Conservation (phyloP, 352 stramenopile genomes). For the Thraustochytrium sp. region DNA sequence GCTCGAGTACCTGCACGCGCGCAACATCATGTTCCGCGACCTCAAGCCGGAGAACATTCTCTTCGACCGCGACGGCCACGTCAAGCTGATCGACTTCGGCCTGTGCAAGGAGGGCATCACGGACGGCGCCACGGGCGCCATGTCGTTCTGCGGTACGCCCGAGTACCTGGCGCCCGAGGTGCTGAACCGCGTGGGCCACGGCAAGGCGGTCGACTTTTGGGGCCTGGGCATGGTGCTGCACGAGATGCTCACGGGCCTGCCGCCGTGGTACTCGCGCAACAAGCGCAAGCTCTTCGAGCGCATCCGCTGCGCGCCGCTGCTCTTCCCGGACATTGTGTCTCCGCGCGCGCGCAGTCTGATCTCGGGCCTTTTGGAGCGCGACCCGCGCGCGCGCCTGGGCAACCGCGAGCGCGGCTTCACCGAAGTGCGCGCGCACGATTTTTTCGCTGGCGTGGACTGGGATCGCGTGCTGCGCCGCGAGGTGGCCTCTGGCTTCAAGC, state of each 20-base stretch:
- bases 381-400: conserved; percentile 47
- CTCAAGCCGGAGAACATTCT: conserved; percentile 95
- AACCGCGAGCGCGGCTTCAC: not conserved
- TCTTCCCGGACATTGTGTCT: conserved; percentile 70
- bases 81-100: conserved; percentile 96
- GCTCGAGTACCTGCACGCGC: conserved; percentile 87
- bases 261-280: conserved; percentile 84
- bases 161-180: conserved; percentile 80
- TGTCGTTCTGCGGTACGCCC: conserved; percentile 76
- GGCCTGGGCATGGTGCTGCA: conserved; percentile 84
- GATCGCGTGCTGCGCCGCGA: conserved; percentile 65
- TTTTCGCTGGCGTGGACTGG: conserved; percentile 80
- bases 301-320: conserved; percentile 77
- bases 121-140: conserved; percentile 62
- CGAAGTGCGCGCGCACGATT: conserved; percentile 77
- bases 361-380: conserved; percentile 42
- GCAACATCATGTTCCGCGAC: conserved; percentile 92
- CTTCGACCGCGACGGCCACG: conserved; percentile 78
- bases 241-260: conserved; percentile 87
- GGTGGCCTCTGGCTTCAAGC: not conserved
- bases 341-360: conserved; percentile 47
- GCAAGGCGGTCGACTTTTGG: conserved; percentile 87
- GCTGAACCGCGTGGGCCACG: conserved; percentile 79
- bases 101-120: conserved; percentile 69
- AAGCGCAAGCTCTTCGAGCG: conserved; percentile 81